Evolutionary conservation across 2,329 filamentous ascomycete species (phyloP), one percentile per base, ranked within the genome.

Genomic region (Epichloe aotearoae): DNA sequence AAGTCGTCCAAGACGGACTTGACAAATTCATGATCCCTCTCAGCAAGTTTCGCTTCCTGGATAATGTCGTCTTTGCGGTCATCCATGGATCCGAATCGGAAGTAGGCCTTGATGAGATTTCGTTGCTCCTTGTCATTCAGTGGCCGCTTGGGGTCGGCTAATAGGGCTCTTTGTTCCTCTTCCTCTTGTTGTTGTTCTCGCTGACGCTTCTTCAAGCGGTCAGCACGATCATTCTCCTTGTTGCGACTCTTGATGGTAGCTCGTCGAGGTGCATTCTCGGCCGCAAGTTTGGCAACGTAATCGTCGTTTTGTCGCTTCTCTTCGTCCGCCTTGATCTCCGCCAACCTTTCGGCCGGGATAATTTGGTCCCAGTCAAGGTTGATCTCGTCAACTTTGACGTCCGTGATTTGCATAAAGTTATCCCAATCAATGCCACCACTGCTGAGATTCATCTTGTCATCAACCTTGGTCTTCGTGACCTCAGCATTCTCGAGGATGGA

Each of bases 351-450:
- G 53, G 90, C 89, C 0, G 93, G 94, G 58, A 98, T 97, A 60
- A 98, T 98, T 57, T 97, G 86, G 61, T 98, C 93, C 93, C 93
- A 98, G 58, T 94, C 89, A 26, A 97, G 82, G 56, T 73, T 71
- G 46, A 80, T 72, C 47, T 82, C 77, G 53, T 97, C 87, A 23
- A 97, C 86, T 69, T 97, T 97, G 67, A 97, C 91, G 66, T 98
- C 93, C 1, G 93, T 96, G 62, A 95, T 95, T 63, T 97, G 89
- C 71, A 98, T 83, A 67, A 97, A 98, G 55, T 95, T 95, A 64
- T 96, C 91, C 70, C 93, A 82, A 58, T 82, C 78, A 46, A 82
- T 82, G 50, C 78, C 93, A 62, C 93, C 94, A 62, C 91, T 93
- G 52, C 90, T 95, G 42, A 95, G 86, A 52, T 82, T 82, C 64